Evolutionary conservation across 1,284 basidiomycete genomes (phyloP).

Genomic region (Trichosporon sp.): DNA sequence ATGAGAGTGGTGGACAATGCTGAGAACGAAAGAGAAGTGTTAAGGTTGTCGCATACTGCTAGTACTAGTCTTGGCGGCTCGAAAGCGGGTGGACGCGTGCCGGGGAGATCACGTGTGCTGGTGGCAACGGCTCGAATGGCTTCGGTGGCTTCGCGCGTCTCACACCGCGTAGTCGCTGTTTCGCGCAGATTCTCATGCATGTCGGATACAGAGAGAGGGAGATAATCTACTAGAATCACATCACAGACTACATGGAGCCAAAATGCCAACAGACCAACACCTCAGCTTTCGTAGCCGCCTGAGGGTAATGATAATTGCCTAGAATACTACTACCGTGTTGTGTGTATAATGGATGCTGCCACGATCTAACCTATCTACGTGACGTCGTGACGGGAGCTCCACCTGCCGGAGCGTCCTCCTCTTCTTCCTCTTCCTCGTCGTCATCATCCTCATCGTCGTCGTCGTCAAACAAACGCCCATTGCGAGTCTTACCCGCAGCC

Average conservation of each 20-base stretch:
- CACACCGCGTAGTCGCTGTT: background rate
- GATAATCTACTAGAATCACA: background rate
- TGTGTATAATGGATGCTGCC: slow-evolving; percentile 1
- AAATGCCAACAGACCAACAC: background rate
- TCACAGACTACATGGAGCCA: slow-evolving; percentile 2
- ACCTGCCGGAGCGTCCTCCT: slow-evolving; percentile 26
- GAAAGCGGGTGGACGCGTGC: background rate
- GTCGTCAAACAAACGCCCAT: slow-evolving; percentile 36
- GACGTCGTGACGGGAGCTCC: slow-evolving; percentile 1
- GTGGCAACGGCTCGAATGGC: background rate
- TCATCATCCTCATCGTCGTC: slow-evolving; percentile 30
- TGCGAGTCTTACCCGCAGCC: slow-evolving; percentile 10
- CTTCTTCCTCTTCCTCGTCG: slow-evolving; percentile 35
- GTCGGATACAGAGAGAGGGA: background rate
- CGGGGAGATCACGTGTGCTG: background rate
- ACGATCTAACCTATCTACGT: slow-evolving; percentile 3
- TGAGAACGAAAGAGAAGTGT: background rate
- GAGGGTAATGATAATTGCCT: slow-evolving; percentile 3
- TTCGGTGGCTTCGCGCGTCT: background rate
- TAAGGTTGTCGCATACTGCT: background rate
- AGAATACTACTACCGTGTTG: slow-evolving; percentile 3
- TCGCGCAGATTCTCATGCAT: background rate
- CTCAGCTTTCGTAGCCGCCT: background rate
- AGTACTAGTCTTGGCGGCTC: background rate
- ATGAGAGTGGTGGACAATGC: background rate